Evolutionary conservation across 208 protist species (phyloP).

Genomic region (Wallacemonas sp.): DNA sequence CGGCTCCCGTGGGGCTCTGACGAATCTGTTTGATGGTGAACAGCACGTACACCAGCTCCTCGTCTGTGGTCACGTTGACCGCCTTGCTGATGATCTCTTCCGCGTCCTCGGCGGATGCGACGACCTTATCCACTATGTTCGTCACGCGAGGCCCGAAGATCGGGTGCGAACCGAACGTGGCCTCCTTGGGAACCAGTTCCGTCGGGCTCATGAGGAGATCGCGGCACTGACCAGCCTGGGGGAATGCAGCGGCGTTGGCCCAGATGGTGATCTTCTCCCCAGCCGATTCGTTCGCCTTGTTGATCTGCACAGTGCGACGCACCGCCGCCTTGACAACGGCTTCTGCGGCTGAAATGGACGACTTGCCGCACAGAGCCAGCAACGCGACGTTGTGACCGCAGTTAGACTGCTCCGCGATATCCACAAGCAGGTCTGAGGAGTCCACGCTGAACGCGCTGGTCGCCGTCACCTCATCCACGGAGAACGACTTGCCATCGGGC

Average conservation of each 20-base stretch:
- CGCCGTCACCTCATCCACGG: conserved; percentile 39
- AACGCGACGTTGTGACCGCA: conserved; percentile 50
- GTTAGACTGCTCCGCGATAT: conserved; percentile 34
- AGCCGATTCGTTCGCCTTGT: conserved; percentile 12
- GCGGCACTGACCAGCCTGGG: conserved; percentile 16
- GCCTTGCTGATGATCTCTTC: conserved; percentile 22
- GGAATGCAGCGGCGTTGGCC: conserved; percentile 24
- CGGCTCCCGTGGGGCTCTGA: neutral
- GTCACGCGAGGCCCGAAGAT: conserved; percentile 58
- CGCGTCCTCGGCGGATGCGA: conserved; percentile 29
- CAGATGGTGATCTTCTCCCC: conserved; percentile 24
- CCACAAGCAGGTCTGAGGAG: conserved; percentile 36
- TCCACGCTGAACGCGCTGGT: conserved; percentile 15
- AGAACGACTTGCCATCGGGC: conserved; percentile 14
- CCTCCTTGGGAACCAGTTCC: conserved; percentile 20
- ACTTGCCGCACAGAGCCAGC: conserved; percentile 24
- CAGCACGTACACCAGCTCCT: conserved; percentile 27
- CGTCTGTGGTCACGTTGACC: conserved; percentile 14
- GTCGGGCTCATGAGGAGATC: conserved; percentile 23
- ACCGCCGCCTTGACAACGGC: conserved; percentile 16
- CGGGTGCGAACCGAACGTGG: conserved; percentile 40
- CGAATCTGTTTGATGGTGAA: conserved; percentile 49
- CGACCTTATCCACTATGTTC: conserved; percentile 32
- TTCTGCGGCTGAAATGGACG: conserved; percentile 12
- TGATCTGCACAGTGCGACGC: conserved; percentile 18